phyloP scores from a whole-genome alignment of 352 stramenopile species.

The Globisporangium nodosum region DNA sequence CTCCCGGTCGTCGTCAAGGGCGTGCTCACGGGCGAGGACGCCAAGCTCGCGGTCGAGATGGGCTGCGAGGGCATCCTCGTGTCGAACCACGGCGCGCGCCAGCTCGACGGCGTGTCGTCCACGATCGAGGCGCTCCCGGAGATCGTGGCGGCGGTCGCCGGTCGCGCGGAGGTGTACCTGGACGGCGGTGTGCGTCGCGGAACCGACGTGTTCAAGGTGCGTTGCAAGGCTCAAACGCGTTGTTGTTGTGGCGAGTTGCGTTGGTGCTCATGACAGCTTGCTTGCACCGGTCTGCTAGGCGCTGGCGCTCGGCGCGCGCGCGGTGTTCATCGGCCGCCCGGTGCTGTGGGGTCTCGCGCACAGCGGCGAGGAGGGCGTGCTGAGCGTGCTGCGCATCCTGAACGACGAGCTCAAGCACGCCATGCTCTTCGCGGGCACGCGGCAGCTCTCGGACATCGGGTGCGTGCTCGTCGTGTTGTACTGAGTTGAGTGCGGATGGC shows the following conservation, averaged over 20 bases:
- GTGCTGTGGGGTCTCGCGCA: constrained; percentile 92
- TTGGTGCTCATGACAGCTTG: not conserved
- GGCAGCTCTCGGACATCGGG: constrained; percentile 64
- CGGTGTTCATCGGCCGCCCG: constrained; percentile 93
- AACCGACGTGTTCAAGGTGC: constrained; percentile 93
- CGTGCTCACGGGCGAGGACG: constrained; percentile 91
- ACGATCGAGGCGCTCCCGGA: constrained; percentile 92
- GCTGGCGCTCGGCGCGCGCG: constrained; percentile 89
- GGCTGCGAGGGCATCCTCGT: constrained; percentile 91
- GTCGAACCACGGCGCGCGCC: constrained; percentile 92
- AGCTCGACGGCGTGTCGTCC: constrained; percentile 87
- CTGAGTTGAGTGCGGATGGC: too few species aligned
- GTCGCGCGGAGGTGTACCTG: constrained; percentile 87
- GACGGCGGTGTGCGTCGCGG: constrained; percentile 93
- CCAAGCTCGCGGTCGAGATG: constrained; percentile 83
- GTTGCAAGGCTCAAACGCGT: not conserved
- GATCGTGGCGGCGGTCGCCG: constrained; percentile 81
- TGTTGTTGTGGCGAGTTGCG: not conserved
- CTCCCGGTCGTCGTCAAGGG: constrained; percentile 94
- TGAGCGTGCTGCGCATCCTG: constrained; percentile 87
- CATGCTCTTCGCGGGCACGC: constrained; percentile 85
- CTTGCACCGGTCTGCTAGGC: constrained; percentile 23
- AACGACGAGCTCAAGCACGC: constrained; percentile 90
- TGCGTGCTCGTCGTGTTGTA: constrained; percentile 15
- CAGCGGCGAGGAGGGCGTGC: constrained; percentile 85